These are phyloP conservation scores for Maudiozyma pseudohumilis DNA, from an alignment of 805 yeast species.

Conservation along the genomic window DNA sequence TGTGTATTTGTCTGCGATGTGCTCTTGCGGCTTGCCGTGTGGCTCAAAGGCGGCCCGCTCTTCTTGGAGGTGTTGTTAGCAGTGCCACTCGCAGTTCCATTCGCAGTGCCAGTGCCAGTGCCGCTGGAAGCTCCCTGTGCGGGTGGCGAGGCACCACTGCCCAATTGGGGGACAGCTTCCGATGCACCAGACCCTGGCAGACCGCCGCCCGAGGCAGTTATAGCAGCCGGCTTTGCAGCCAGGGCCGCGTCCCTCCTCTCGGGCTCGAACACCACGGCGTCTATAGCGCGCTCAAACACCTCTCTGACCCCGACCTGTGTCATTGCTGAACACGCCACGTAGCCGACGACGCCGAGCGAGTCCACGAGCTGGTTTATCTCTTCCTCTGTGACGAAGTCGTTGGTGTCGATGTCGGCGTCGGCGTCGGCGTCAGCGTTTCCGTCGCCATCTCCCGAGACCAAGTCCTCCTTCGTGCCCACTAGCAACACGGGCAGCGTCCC, in stretches of 20 bases:
- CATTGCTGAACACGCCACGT: constrained; percentile 84
- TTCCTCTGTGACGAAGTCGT: constrained; percentile 48
- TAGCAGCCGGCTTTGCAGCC: too few species aligned
- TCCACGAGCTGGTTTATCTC: constrained; percentile 62
- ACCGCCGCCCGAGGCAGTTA: too few species aligned
- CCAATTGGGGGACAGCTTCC: too few species aligned
- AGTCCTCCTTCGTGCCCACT: constrained; percentile 83
- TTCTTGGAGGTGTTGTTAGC: too few species aligned
- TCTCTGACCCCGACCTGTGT: constrained; percentile 80
- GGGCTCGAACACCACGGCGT: constrained; percentile 41
- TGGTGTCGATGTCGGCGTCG: constrained; percentile 40
- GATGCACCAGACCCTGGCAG: too few species aligned
- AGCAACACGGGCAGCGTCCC: constrained; percentile 42
- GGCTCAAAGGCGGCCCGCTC: too few species aligned
- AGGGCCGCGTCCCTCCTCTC: constrained; percentile 37
- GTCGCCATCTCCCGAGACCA: constrained; percentile 49
- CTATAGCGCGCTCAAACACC: constrained; percentile 75
- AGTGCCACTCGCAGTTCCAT: too few species aligned
- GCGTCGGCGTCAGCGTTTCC: constrained; percentile 52
- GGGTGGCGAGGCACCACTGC: too few species aligned
- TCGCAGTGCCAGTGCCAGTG: too few species aligned
- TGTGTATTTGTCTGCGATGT: too few species aligned
- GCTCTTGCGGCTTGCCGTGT: too few species aligned
- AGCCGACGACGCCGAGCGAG: constrained; percentile 62
- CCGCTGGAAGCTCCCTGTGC: too few species aligned